Base-by-base conservation (phyloP, 257 asterid species). In the Eucommia ulmoides region DNA sequence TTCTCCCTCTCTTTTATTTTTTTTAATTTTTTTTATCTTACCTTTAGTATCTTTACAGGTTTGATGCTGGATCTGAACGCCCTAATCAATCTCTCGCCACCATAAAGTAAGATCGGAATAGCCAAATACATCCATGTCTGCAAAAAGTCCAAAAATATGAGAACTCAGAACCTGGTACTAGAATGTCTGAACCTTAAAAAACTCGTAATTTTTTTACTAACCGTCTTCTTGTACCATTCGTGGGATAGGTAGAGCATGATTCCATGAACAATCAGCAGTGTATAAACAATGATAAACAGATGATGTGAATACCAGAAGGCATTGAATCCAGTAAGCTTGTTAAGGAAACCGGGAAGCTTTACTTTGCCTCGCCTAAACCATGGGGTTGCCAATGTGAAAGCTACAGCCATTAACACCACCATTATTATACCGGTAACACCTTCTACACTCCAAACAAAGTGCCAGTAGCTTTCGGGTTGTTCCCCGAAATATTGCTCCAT, bases 241-340 rank as follows among this genome's bases (percentile, higher is more conserved):
- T 80, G 73, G 35, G 77, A 75, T 67, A 86, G 55, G 22, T 77
- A 86, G 25, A 86, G 88, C 68, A 77, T 77, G 83, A 77, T 45
- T 2, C 96, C 94, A 60, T 86, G 96, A 24, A 82, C 61, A 54
- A 86, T 65, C 59, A 82, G 88, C 50, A 71, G 77, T 44, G 74
- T 41, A 49, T 86, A 86, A 33, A 86, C 94, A 25, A 86, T 63
- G 60, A 82, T 49, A 55, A 86, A 86, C 2, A 86, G 64, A 56
- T 86, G 96, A 61, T 86, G 96, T 20, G 94, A 86, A 38, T 86
- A 86, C 96, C 96, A 86, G 53, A 86, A 86, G 41, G 96, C 96
- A 63, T 86, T 86, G 74, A 86, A 86, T 8, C 96, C 96, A 8
- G 96, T 66, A 15, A 86, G 73, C 16, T 80, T 82, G 52, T 80